phyloP scores from a whole-genome alignment of 1,284 basidiomycete genomes.

The Leccinum solheimii region DNA sequence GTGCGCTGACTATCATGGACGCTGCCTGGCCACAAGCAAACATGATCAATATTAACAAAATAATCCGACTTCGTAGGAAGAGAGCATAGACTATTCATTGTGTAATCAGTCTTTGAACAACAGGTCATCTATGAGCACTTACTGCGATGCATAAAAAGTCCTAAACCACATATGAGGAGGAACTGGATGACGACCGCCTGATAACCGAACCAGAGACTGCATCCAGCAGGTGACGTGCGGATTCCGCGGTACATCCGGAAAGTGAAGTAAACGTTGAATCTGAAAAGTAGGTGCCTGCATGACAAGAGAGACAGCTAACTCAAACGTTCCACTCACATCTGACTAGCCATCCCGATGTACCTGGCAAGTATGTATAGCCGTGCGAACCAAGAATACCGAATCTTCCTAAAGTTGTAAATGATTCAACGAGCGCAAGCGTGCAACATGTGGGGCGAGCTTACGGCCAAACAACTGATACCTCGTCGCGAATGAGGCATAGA shows the following conservation, averaged over 20 bases:
- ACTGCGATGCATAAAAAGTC: constrained; percentile 15
- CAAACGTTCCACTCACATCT: constrained; percentile 5
- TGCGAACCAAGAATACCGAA: constrained; percentile 4
- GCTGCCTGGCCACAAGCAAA: constrained; percentile 4
- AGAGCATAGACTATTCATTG: constrained; percentile 12
- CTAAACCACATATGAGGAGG: constrained; percentile 9
- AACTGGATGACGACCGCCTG: constrained; percentile 14
- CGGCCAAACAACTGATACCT: constrained; percentile 14
- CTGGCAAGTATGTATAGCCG: constrained; percentile 9
- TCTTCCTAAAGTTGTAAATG: not conserved
- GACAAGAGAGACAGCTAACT: constrained; percentile 17
- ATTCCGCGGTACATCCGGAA: constrained; percentile 2
- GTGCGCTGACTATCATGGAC: constrained; percentile 16
- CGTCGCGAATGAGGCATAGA: constrained; percentile 10
- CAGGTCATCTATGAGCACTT: not conserved
- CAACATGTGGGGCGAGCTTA: not conserved
- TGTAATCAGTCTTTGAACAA: not conserved
- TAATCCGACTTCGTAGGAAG: constrained; percentile 8
- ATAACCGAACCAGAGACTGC: constrained; percentile 12
- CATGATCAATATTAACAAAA: constrained; percentile 6
- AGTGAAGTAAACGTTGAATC: constrained; percentile 9
- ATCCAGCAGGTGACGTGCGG: not conserved
- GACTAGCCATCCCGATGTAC: constrained; percentile 14
- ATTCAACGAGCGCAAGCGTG: not conserved
- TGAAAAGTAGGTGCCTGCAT: not conserved